Conservation (phyloP, 331 rosid species). For the Arachis monticola region DNA sequence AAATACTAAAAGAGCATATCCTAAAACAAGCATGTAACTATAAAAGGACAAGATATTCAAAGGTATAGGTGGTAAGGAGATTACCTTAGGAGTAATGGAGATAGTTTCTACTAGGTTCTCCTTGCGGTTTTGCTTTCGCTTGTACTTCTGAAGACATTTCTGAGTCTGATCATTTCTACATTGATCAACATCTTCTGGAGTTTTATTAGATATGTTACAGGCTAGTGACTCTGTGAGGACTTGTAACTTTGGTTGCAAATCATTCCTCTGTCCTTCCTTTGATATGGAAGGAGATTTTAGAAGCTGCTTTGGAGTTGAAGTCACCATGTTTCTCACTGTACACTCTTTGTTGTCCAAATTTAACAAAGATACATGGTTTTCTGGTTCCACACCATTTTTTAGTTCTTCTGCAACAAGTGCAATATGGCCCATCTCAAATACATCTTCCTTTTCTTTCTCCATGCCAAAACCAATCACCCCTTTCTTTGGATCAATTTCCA, state of each 20-base stretch:
- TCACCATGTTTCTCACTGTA: conserved; percentile 32
- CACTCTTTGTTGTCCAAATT: conserved; percentile 41
- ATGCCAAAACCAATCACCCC: conserved; percentile 14
- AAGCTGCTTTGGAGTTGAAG: conserved; percentile 42
- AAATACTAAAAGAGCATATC: not conserved
- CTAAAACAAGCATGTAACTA: not conserved
- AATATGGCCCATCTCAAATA: conserved; percentile 39
- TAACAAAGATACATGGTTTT: conserved; percentile 9
- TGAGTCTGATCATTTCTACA: conserved; percentile 44
- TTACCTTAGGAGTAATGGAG: conserved; percentile 50
- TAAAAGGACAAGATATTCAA: conserved; percentile 12
- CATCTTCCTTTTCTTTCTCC: conserved; percentile 31
- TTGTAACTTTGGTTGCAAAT: conserved; percentile 23
- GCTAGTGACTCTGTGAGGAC: conserved; percentile 44
- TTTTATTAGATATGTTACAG: conserved; percentile 31
- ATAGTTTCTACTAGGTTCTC: conserved; percentile 48
- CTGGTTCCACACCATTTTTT: conserved; percentile 30
- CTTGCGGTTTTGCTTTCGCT: conserved; percentile 46
- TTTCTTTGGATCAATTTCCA: conserved; percentile 26
- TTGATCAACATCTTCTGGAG: conserved; percentile 36
- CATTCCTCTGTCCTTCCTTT: conserved; percentile 43
- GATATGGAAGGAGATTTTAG: conserved; percentile 36
- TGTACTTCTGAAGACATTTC: conserved; percentile 37
- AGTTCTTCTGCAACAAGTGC: conserved; percentile 30
- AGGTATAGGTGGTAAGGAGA: conserved; percentile 15